phyloP scores from a whole-genome alignment of 495 filamentous ascomycete species.

The Hypomontagnella submonticulosa region DNA sequence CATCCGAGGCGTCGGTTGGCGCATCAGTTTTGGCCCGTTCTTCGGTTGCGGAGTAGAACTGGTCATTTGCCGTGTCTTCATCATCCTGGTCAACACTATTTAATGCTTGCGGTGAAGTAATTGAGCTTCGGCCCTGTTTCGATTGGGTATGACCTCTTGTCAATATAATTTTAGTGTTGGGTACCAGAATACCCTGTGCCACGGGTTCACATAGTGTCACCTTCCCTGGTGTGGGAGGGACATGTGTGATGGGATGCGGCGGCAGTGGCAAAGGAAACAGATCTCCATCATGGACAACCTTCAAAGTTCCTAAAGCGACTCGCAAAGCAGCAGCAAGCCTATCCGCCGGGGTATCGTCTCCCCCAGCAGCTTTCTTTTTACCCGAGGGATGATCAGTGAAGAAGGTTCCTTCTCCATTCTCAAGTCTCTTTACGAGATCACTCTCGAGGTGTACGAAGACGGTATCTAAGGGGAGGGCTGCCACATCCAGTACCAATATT shows the following conservation, averaged over 20 bases:
- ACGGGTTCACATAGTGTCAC: constrained; percentile 81
- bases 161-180: constrained; percentile 75
- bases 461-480: constrained; percentile 80
- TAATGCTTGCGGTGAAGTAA: constrained; percentile 51
- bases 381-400: constrained; percentile 58
- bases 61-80: constrained; percentile 83
- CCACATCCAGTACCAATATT: constrained; percentile 82
- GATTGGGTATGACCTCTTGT: constrained; percentile 64
- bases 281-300: constrained; percentile 85
- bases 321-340: constrained; percentile 81
- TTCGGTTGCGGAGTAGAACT: constrained; percentile 88
- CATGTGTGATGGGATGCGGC: constrained; percentile 90
- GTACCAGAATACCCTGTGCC: constrained; percentile 81
- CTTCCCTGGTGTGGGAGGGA: constrained; percentile 81
- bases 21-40: constrained; percentile 65
- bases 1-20: constrained; percentile 55
- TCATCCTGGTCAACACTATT: constrained; percentile 76
- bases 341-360: constrained; percentile 64
- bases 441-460: constrained; percentile 87
- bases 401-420: constrained; percentile 67
- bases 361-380: constrained; percentile 43
- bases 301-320: constrained; percentile 73
- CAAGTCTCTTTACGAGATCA: constrained; percentile 69
- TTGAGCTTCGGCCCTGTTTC: constrained; percentile 51
- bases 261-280: constrained; percentile 83